phyloP scores from a whole-genome alignment of 225 moss, liverwort and hornwort species.

The Physcomitrium patens region DNA sequence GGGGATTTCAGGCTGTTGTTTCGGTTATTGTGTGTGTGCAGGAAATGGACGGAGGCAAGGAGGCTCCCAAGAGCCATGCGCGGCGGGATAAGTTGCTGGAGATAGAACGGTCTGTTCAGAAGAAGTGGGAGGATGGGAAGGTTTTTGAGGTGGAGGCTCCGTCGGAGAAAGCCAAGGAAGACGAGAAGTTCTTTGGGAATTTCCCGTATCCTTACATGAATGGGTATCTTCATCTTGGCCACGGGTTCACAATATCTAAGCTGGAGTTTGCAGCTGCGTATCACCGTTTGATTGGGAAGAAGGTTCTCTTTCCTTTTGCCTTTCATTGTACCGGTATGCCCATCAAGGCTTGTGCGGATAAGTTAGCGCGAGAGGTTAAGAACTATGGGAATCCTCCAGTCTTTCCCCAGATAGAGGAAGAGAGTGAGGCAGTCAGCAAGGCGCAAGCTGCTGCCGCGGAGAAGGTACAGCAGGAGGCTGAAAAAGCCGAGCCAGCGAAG shows the following conservation, averaged over 20 bases:
- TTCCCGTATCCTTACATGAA: constrained; percentile 99
- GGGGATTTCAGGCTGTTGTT: no score
- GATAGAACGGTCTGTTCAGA: constrained; percentile 68
- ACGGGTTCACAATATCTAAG: constrained; percentile 72
- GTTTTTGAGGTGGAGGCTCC: constrained; percentile 86
- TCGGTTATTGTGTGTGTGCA: neutral
- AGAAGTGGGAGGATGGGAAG: constrained; percentile 78
- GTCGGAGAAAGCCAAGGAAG: constrained; percentile 43
- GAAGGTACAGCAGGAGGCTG: constrained; percentile 41
- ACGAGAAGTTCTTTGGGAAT: constrained; percentile 89
- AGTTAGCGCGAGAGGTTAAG: constrained; percentile 71
- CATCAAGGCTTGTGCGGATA: constrained; percentile 97
- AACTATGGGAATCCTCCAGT: constrained; percentile 79
- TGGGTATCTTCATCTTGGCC: constrained; percentile 86
- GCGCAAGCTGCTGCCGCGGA: constrained; percentile 47
- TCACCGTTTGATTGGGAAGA: constrained; percentile 79
- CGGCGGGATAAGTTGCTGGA: constrained; percentile 85
- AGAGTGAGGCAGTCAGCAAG: constrained; percentile 20
- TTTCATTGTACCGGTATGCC: constrained; percentile 99
- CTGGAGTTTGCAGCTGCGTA: constrained; percentile 89
- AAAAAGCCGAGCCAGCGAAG: constrained; percentile 80
- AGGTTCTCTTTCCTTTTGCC: constrained; percentile 90
- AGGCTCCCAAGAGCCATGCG: constrained; percentile 71
- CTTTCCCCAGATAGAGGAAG: constrained; percentile 63
- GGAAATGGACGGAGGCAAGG: constrained; percentile 38